Base-by-base conservation (phyloP, 345 rosid genomes). In the Angophora floribunda region DNA sequence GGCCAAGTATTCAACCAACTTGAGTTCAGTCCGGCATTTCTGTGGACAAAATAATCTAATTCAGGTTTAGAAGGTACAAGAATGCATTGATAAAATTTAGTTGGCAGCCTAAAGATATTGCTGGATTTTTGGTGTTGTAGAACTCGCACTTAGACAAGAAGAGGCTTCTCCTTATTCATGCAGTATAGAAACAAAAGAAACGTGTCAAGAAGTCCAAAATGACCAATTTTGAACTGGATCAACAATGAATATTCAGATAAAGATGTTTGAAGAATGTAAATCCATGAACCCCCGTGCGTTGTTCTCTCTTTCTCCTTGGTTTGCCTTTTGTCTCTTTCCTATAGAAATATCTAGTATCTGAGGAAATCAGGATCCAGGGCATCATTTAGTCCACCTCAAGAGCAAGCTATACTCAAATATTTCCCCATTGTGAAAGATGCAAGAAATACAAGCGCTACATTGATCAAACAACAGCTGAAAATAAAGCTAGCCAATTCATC, bases 1-100 rank as follows among this genome's bases (percentile, higher is more conserved):
- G 96, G 95, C 98, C 96, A 97, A 91, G 93, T 59, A 67, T 93
- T 97, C 85, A 94, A 89, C 99, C 98, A 95, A 91, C 91, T 93
- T 86, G 97, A 91, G 88, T 97, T 96, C 94, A 95, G 87, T 89
- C 96, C 99, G 59, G 97, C 90, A 91, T 93, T 93, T 94, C 99
- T 98, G 92, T 89, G 87, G 86, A 65, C 85, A 86, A 86, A 86
- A 92, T 85, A 57, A 75, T 87, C 85, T 87, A 78, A 85, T 57
- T 82, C 21, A 51, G 17, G 22, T 78, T 67, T 17, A 19, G 53
- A 57, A 65, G 13, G 55, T 86, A 51, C 52, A 85, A 86, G 59
- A 28, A 86, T 49, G 70, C 85, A 55, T 75, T 9, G 17, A 19
- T 79, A 59, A 85, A 26, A 21, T 24, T 50, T 41, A 75, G 49